Base-by-base conservation (phyloP, 495 filamentous ascomycete species). In the Xylaria telfairii region DNA sequence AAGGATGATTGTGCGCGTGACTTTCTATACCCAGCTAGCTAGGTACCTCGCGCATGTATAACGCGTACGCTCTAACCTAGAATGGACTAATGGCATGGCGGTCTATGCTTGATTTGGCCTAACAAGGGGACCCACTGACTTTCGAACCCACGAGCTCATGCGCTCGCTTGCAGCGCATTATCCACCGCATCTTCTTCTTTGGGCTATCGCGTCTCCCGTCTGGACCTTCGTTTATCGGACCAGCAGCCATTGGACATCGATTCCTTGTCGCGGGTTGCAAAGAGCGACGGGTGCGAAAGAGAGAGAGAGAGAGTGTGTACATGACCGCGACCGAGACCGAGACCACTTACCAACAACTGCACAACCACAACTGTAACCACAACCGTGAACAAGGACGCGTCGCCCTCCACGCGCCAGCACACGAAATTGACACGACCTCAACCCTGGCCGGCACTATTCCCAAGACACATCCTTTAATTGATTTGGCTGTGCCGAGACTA, bases 381-480 rank as follows among this genome's bases (percentile, higher is more conserved):
- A 15, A 19, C 28, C 67, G 10, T 53, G 57, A 69, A 64, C 57
- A 17, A 37, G 37, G 59, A 70, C 68, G 68, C 68, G 68, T 70
- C 68, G n/a, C 26, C n/a, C n/a, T 21, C 28, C 34, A 65, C 68
- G 68, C 68, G 68, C 49, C 60, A 47, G 9, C 56, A 75, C 76
- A 78, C 76, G 76, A 78, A 78, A 78, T 67, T 78, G 76, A 78
- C 76, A 78, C 76, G 76, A 77, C 76, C 77, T 66, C 47, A 65
- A n/a, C 54, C 70, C 77, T 69, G 61, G 51, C 72, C 74, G 62
- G 54, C 77, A 76, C 80, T 76, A 78, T 76, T 78, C 77, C 77
- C 73, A 76, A 78, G 81, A 67, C 78, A 65, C 73, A 75, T 61
- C 68, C 66, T 77, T 82, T 81, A 76, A 79, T 80, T 77, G 79